Evolutionary conservation across 2,329 filamentous ascomycete genomes (phyloP).

Genomic region (Aspergillus sp.): DNA sequence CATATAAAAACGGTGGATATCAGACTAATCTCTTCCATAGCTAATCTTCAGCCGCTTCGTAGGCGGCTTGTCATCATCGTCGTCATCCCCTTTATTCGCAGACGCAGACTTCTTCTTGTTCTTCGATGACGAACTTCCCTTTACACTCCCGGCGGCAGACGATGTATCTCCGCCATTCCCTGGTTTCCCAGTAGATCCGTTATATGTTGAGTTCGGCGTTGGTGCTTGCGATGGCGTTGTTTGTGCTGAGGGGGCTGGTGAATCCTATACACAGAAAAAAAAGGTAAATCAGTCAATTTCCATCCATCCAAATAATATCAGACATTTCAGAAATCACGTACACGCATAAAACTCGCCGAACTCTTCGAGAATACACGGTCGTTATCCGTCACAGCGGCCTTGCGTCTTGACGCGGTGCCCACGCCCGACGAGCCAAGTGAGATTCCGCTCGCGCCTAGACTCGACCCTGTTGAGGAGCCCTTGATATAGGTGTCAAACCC

Average conservation of each 20-base stretch:
- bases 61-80: constrained; percentile 40
- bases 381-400: constrained; percentile 44
- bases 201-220: constrained; percentile 43
- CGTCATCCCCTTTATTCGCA: constrained; percentile 30
- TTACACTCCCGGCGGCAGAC: constrained; percentile 31
- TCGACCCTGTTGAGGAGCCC: constrained; percentile 61
- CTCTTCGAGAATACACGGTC: constrained; percentile 51
- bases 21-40: constrained; percentile 42
- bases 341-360: constrained; percentile 49
- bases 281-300: neutral
- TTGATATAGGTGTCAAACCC: constrained; percentile 99
- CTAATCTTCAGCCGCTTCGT: constrained; percentile 47
- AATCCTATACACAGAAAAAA: constrained; percentile 33
- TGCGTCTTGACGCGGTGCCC: constrained; percentile 38
- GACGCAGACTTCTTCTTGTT: constrained; percentile 42
- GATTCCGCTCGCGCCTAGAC: constrained; percentile 30
- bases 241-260: constrained; percentile 43
- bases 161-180: constrained; percentile 26
- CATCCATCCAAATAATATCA: no score
- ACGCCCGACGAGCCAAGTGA: constrained; percentile 27
- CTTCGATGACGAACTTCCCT: constrained; percentile 33
- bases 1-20: neutral
- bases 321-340: constrained; percentile 18
- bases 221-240: constrained; percentile 49
- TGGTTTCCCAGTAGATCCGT: constrained; percentile 29